Base-by-base conservation (phyloP, 2,329 filamentous ascomycete species). In the Endoconidiophora polonica region DNA sequence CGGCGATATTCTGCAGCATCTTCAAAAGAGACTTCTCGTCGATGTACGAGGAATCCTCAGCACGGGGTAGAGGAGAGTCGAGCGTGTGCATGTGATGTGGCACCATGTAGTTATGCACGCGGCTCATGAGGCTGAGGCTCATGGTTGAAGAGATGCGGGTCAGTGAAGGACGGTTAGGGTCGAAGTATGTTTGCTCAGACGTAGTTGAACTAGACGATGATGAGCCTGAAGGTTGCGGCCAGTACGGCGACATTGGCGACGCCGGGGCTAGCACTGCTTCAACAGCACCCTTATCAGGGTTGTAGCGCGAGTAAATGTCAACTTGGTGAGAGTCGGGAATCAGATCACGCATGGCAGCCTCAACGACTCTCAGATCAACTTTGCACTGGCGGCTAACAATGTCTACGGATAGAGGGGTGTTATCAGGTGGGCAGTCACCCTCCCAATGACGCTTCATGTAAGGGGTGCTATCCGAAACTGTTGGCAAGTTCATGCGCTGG, bases 401-500 rank as follows among this genome's bases (percentile, higher is more conserved):
- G 0, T 61, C 54, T 2, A 61, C 60, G 1, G 63, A 64, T 2
- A 76, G 59, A 1, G 66, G 61, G 0, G 69, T 70, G 49, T 74
- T 71, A 2, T 63, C 59, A 2, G 66, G 64, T 0, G 73, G 72
- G 51, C 71, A 75, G 3, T 57, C 55, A 0, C 69, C 73, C 49
- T 73, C 65, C 59, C 65, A 72, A 54, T 76, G 71, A n/a, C 69
- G 63, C 3, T 63, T 58, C 0, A 66, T 58, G 47, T 68, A 65
- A 2, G 64, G 61, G 3, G 64, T 69, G 4, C 63, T 59, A 24
- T 75, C 70, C 0, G 65, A 67, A 7, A 74, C 54, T 2, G 65
- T 60, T 0, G 65, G 62, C 14, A 77, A 56, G 2, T 60, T 58
- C 3, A 76, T 59, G 2, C 73, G 64, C 49, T 75, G 65, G 0